A percentile compares a stretch with the other conserved stretches of the same genome.
Conservation (phyloP, 164 flowering plant species). For the Chimonanthus praecox region DNA sequence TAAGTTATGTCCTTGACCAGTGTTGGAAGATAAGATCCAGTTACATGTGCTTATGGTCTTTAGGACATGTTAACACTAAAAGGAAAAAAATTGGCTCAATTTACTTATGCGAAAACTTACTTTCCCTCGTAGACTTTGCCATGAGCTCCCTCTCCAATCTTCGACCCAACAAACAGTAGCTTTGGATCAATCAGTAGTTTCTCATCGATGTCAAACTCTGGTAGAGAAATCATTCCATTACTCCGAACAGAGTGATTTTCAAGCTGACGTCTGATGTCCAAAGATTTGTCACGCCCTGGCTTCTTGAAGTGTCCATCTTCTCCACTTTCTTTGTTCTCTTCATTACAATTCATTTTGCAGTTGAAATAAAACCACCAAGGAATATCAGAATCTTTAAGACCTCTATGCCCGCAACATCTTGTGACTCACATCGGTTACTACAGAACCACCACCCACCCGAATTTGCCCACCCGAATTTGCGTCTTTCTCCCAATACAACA, state of each 20-base stretch:
- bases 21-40: neutral
- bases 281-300: slow-evolving; percentile 13
- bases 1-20: neutral
- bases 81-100: neutral
- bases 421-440: neutral
- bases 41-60: neutral
- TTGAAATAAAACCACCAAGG: slow-evolving; percentile 14
- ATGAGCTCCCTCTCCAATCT: slow-evolving; percentile 96
- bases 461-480: neutral
- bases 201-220: slow-evolving; percentile 43
- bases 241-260: slow-evolving; percentile 5
- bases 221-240: slow-evolving; percentile 35
- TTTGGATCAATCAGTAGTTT: slow-evolving; percentile 73
- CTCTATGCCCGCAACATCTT: neutral
- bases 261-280: slow-evolving; percentile 8
- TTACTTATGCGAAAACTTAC: slow-evolving; percentile 30
- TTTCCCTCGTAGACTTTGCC: slow-evolving; percentile 92
- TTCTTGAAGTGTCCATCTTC: slow-evolving; percentile 20
- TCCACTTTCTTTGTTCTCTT: slow-evolving; percentile 21
- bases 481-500: neutral
- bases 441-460: neutral
- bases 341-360: slow-evolving; percentile 47
- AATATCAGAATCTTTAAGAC: slow-evolving; percentile 1
- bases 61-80: neutral
- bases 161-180: slow-evolving; percentile 57